Evolutionary conservation across 1,284 basidiomycete species (phyloP).

Genomic region (Ganoderma lingzhi): DNA sequence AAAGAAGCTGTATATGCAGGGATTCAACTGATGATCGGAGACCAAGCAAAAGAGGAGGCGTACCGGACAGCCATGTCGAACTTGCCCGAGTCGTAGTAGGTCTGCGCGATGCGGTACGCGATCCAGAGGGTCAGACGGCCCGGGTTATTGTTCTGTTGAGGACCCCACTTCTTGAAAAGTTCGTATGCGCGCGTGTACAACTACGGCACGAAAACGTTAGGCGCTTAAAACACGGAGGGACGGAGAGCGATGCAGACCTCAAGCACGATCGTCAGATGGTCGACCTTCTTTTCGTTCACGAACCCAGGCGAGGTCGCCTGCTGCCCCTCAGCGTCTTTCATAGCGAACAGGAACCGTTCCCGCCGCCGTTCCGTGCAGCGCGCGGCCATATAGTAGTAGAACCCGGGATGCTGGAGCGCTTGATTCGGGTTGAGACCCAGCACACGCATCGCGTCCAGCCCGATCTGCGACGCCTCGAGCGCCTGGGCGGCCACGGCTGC

Average conservation of each 20-base stretch:
- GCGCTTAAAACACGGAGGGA: neutral
- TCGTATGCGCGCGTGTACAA: slow-evolving; percentile 93
- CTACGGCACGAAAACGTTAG: slow-evolving; percentile 46
- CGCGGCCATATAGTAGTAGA: slow-evolving; percentile 91
- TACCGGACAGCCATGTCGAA: slow-evolving; percentile 86
- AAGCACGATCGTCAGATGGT: slow-evolving; percentile 82
- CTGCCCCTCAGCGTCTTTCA: slow-evolving; percentile 61
- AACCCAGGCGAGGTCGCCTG: slow-evolving; percentile 63
- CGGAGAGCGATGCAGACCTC: slow-evolving; percentile 63
- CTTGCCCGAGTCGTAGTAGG: slow-evolving; percentile 80
- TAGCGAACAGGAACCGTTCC: slow-evolving; percentile 67
- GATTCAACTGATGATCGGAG: neutral
- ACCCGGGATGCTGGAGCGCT: slow-evolving; percentile 87
- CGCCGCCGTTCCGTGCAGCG: slow-evolving; percentile 81
- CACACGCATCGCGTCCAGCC: slow-evolving; percentile 59
- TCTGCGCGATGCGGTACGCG: slow-evolving; percentile 86
- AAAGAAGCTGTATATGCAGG: slow-evolving; percentile 73
- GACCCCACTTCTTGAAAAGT: slow-evolving; percentile 80
- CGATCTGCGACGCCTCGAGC: slow-evolving; percentile 47
- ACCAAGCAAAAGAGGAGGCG: slow-evolving; percentile 29
- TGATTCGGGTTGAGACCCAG: slow-evolving; percentile 74
- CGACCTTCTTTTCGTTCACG: slow-evolving; percentile 88
- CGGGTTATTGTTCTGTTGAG: slow-evolving; percentile 55
- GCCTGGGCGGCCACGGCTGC: slow-evolving; percentile 41
- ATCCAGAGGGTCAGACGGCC: slow-evolving; percentile 85